Evolutionary conservation across 139 green algal species (phyloP).

Genomic region (Ostreobium quekettii): DNA sequence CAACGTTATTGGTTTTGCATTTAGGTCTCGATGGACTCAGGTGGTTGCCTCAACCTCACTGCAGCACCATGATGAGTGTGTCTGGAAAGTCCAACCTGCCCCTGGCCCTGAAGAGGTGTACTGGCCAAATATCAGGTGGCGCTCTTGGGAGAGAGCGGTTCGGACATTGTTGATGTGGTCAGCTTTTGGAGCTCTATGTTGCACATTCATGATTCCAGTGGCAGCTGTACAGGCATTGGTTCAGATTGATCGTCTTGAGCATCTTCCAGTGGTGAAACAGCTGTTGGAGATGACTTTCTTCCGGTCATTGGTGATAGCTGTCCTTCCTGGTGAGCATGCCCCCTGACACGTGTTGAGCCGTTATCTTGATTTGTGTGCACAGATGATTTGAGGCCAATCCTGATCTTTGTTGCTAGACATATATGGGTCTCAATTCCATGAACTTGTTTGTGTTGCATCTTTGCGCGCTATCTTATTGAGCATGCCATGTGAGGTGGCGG

Average conservation of each 20-base stretch:
- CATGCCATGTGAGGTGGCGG: too few relatives aligned
- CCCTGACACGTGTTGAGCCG: too few relatives aligned
- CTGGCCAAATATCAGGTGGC: conserved; percentile 13
- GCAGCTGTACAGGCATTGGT: conserved; percentile 6
- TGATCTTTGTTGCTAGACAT: too few relatives aligned
- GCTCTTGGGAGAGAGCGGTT: background rate
- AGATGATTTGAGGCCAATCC: too few relatives aligned
- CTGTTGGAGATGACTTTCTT: background rate
- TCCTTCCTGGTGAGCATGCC: too few relatives aligned
- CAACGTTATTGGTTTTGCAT: too few relatives aligned
- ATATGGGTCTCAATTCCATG: too few relatives aligned
- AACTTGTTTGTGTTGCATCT: too few relatives aligned
- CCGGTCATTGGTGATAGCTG: conserved; percentile 16
- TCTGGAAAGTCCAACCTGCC: conserved; percentile 12
- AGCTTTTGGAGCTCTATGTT: background rate
- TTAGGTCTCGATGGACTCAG: conserved; percentile 10
- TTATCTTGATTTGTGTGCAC: too few relatives aligned
- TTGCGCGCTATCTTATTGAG: too few relatives aligned
- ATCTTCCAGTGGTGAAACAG: background rate
- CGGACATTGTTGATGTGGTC: background rate
- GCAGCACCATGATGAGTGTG: conserved; percentile 9
- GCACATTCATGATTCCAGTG: conserved; percentile 13
- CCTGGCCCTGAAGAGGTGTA: conserved; percentile 10
- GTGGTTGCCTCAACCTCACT: conserved; percentile 6
- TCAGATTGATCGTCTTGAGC: conserved; percentile 15